Conservation (phyloP, 2,329 filamentous ascomycete species). For the Curvularia sp. region DNA sequence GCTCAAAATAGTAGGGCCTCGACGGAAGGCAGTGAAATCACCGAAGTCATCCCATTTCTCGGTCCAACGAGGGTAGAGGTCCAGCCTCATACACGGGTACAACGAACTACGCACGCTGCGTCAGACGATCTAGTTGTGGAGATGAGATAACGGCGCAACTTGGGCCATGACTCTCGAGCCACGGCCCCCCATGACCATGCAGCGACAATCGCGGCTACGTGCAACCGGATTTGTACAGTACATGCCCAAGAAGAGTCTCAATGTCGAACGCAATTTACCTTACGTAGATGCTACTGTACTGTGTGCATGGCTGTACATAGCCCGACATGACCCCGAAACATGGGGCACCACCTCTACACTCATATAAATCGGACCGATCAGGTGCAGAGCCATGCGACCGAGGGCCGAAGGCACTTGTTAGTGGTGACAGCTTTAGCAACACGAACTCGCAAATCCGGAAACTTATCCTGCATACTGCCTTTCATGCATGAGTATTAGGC, state of each 20-base stretch:
- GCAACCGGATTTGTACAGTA: neutral
- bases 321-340: constrained; percentile 4
- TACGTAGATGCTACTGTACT: no score
- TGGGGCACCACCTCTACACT: neutral
- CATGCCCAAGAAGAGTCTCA: neutral
- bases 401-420: neutral
- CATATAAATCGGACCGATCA: constrained; percentile 6
- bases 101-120: neutral
- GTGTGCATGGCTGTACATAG: neutral
- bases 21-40: neutral
- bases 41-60: neutral
- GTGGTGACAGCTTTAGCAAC: neutral
- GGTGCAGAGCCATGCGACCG: neutral
- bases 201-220: neutral
- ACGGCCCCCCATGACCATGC: neutral
- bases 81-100: neutral
- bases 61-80: neutral
- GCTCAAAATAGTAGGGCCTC: neutral
- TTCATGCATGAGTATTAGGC: neutral
- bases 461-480: neutral
- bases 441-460: constrained; percentile 1
- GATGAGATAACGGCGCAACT: neutral
- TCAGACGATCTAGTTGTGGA: neutral
- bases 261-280: neutral
- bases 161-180: neutral